These are phyloP conservation scores for Micromonas commoda DNA, from an alignment of 139 green algal genomes.

Conservation along the genomic window DNA sequence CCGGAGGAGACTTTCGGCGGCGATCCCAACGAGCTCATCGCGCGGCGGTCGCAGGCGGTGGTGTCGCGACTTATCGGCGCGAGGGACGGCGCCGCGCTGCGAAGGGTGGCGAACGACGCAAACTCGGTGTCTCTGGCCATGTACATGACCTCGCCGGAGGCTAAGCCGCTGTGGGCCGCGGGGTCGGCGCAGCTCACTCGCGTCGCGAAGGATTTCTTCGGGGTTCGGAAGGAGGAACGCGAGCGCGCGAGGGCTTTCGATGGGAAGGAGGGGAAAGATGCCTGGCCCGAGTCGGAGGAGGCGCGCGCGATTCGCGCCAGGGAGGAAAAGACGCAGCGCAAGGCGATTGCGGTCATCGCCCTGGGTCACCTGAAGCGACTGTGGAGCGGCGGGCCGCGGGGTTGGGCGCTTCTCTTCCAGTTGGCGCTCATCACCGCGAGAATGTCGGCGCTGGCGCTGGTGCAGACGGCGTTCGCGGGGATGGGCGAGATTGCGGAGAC, in stretches of 20 bases:
- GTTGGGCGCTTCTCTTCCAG: neutral
- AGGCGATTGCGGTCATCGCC: neutral
- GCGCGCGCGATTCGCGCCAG: constrained; percentile 7
- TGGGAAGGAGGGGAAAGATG: no score
- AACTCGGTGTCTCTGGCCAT: neutral
- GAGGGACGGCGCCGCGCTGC: constrained; percentile 7
- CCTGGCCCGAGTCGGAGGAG: constrained; percentile 17
- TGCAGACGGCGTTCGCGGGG: neutral
- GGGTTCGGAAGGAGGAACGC: no score
- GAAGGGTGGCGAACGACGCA: neutral
- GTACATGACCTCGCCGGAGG: neutral
- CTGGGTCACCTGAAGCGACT: constrained; percentile 10
- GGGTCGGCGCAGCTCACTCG: neutral
- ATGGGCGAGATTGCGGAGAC: neutral
- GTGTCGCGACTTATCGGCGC: neutral
- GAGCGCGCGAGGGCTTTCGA: no score
- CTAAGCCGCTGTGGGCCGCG: neutral
- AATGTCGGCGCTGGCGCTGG: neutral
- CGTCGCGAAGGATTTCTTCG: neutral
- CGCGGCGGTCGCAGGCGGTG: neutral
- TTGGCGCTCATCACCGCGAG: neutral
- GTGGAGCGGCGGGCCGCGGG: neutral
- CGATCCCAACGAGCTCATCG: neutral
- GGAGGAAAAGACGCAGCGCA: neutral
- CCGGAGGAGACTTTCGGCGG: neutral